These are phyloP conservation scores for Pseudogymnoascus sp. DNA, from an alignment of 2,329 filamentous ascomycete genomes.

Conservation along the genomic window DNA sequence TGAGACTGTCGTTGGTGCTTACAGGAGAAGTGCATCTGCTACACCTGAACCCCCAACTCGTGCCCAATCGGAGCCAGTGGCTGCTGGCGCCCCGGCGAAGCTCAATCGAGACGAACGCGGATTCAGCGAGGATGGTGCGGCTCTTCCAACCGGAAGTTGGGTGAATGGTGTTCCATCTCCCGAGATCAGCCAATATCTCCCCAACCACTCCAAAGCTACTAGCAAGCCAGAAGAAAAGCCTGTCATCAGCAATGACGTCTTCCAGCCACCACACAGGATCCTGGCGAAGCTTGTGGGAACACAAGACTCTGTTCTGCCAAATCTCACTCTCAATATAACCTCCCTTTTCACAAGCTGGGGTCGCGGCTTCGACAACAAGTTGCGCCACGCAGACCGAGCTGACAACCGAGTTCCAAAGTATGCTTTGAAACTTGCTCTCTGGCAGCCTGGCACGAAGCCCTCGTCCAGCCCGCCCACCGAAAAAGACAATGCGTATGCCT, in stretches of 20 bases:
- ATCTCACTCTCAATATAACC: conserved; percentile 56
- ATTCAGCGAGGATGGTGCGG: conserved; percentile 16
- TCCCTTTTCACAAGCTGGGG: conserved; percentile 69
- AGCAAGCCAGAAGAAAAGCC: background rate
- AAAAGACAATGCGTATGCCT: conserved; percentile 34
- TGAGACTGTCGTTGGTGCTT: conserved; percentile 25
- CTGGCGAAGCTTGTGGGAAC: conserved; percentile 61
- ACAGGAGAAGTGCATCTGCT: conserved; percentile 18
- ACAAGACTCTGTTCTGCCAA: conserved; percentile 53
- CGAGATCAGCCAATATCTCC: conserved; percentile 5
- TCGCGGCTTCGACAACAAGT: conserved; percentile 58
- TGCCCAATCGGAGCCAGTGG: conserved; percentile 23
- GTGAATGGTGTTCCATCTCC: conserved; percentile 1
- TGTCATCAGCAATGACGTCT: conserved; percentile 17
- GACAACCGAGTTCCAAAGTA: conserved; percentile 73
- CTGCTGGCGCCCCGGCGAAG: conserved; percentile 20
- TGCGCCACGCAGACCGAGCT: conserved; percentile 50
- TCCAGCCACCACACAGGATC: conserved; percentile 32
- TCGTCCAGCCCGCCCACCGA: conserved; percentile 46
- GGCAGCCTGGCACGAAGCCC: conserved; percentile 58
- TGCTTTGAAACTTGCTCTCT: conserved; percentile 69
- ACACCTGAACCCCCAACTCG: conserved; percentile 18
- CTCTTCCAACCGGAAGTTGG: background rate
- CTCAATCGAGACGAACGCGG: conserved; percentile 27
- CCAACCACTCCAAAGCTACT: background rate